phyloP scores from a whole-genome alignment of 2,329 filamentous ascomycete species.

The Neoascochyta sp. region DNA sequence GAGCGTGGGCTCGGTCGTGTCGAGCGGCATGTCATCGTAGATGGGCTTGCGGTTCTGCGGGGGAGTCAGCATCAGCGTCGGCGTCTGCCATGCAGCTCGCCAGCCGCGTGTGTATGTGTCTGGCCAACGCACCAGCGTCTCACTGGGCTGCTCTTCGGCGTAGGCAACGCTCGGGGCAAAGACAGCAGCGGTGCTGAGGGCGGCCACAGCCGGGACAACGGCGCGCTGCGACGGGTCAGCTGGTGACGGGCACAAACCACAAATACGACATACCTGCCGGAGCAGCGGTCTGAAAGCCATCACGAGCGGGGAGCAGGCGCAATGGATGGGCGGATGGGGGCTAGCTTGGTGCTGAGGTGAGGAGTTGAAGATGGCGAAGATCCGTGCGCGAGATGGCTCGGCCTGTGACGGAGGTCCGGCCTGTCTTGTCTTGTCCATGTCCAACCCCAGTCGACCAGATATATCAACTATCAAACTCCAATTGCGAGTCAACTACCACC shows the following conservation, averaged over 20 bases:
- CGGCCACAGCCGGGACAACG: constrained; percentile 46
- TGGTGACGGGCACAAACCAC: background rate
- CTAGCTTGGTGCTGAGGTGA: too few species aligned
- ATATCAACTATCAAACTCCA: too few species aligned
- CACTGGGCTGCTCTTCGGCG: constrained; percentile 44
- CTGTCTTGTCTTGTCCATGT: too few species aligned
- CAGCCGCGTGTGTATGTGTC: background rate
- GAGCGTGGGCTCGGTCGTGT: constrained; percentile 37
- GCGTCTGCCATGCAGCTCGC: too few species aligned
- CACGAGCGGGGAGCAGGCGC: constrained; percentile 24
- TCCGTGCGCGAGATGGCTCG: too few species aligned
- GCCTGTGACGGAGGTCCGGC: too few species aligned
- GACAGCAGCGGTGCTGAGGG: constrained; percentile 44
- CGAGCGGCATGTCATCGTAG: constrained; percentile 62
- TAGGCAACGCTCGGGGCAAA: constrained; percentile 47
- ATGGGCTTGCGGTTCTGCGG: constrained; percentile 59
- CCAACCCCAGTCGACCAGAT: too few species aligned
- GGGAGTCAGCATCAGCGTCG: constrained; percentile 1
- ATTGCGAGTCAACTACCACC: too few species aligned
- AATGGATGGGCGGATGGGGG: constrained; percentile 30
- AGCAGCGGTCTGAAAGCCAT: constrained; percentile 55
- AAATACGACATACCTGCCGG: constrained; percentile 46
- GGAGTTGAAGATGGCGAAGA: too few species aligned
- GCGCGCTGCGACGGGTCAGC: constrained; percentile 42
- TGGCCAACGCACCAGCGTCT: constrained; percentile 17